Evolutionary conservation across 257 asterid species (phyloP).

Genomic region (Nicotiana tomentosiformis): DNA sequence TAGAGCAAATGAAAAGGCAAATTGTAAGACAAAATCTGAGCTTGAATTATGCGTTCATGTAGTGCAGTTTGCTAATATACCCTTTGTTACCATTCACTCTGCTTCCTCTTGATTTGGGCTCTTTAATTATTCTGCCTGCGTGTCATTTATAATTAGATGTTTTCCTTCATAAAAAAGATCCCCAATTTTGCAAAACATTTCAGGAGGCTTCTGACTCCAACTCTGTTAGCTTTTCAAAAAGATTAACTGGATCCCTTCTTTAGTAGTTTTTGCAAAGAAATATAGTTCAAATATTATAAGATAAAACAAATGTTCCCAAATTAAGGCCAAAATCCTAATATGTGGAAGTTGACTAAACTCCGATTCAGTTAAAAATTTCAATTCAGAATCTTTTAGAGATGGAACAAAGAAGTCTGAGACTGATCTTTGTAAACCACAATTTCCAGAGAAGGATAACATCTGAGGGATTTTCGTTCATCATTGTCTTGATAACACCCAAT

Average conservation of each 20-base stretch:
- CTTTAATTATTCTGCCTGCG: neutral
- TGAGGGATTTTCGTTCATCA: neutral
- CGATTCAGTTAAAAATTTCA: neutral
- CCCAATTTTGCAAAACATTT: neutral
- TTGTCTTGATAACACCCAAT: neutral
- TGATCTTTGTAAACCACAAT: neutral
- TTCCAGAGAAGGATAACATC: neutral
- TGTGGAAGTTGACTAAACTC: neutral
- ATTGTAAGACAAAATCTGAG: constrained; percentile 49
- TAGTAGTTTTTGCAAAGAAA: neutral
- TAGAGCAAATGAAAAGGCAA: constrained; percentile 64
- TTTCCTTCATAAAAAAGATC: too few species aligned
- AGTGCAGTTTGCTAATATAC: neutral
- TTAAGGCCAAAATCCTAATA: neutral
- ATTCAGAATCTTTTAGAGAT: neutral
- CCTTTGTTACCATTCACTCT: neutral
- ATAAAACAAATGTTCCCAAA: neutral
- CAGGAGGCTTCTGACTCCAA: neutral
- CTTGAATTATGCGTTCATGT: neutral
- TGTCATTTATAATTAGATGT: neutral
- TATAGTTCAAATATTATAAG: neutral
- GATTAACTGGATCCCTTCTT: neutral
- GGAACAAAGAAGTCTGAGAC: neutral
- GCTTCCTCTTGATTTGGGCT: neutral
- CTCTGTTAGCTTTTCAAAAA: neutral